Evolutionary conservation across 495 filamentous ascomycete species (phyloP), one percentile per base, ranked within the genome.

Genomic region (Penicillium chermesinum): DNA sequence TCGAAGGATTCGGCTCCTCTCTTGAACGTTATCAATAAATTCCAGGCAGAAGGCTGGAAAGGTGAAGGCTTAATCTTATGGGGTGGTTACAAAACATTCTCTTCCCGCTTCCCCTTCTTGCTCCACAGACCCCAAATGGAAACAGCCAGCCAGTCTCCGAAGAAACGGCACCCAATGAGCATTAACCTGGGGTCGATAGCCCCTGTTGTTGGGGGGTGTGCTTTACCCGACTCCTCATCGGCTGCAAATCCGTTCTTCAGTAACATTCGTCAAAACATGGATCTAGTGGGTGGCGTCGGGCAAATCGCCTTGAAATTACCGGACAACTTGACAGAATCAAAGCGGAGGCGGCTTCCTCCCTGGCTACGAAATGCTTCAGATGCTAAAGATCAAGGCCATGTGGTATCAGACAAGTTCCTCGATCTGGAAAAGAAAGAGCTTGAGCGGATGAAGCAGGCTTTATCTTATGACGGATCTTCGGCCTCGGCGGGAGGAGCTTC

Each of bases 251-350:
- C 94, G 0, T 97, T 98, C 66, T 98, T 97, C 68, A 80, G 81
- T 46, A 96, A 96, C 52, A 97, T 98, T 55, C 80, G 94, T 20
- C 93, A 97, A 65, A 95, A 98, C 52, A 93, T 95, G 82, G 93
- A 98, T 61, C 68, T 98, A 34, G 82, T 95, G 38, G 91, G 87
- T 44, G 93, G 93, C 18, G 93, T 98, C 35, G 93, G 93, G 0
- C 91, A 95, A 59, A 83, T 97, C 56, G 72, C 88, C 25, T 63
- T 98, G 38, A 79, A 83, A 40, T 63, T 86, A 38, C 93, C 93
- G 0, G 55, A 77, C 32, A 66, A 67, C 6, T 63, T 89, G 44
- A 75, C 73, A 2, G 55, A 69, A 14, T 54, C 49, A 10, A 59
- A 63, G 44, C 64, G 52, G 52, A 71, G 49, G 57, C 50, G 63